Conservation (phyloP, 306 rosid species). For the Potentilla sterilis region DNA sequence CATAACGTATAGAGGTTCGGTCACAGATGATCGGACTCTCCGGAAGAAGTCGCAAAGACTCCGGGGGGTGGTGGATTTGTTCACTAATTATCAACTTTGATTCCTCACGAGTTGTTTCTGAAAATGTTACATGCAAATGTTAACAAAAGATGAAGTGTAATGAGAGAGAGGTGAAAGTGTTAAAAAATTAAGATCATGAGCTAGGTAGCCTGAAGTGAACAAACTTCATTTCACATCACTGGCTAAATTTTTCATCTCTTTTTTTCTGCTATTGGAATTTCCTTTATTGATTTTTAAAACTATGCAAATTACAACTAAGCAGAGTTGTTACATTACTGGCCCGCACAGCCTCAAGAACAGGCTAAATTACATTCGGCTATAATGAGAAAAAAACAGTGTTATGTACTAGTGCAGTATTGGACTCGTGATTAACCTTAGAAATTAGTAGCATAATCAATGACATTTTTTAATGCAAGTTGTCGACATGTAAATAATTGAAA, state of each 20-base stretch:
- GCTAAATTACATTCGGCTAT: not conserved
- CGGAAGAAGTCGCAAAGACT: not conserved
- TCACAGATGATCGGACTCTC: conserved; percentile 33
- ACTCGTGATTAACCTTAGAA: not conserved
- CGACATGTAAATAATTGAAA: conserved; percentile 4
- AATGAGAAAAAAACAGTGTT: not conserved
- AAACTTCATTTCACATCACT: not conserved
- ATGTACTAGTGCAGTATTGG: not conserved
- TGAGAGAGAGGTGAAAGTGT: not conserved
- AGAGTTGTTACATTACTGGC: not conserved
- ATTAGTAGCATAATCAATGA: not conserved
- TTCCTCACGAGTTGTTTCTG: not conserved
- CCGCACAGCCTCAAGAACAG: not conserved
- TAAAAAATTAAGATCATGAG: not conserved
- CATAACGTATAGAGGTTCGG: conserved; percentile 22
- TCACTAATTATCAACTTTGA: not conserved
- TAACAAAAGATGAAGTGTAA: not conserved
- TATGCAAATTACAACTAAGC: not conserved
- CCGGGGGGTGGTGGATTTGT: not conserved
- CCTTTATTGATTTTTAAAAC: not conserved
- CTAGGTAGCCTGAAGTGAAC: not conserved
- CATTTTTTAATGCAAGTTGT: not conserved
- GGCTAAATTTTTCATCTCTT: not conserved
- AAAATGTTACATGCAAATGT: not conserved
- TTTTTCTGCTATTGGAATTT: not conserved